Evolutionary conservation across 352 stramenopile genomes (phyloP), one percentile per base, ranked within the genome.

Genomic region (Pythium aristosporum): DNA sequence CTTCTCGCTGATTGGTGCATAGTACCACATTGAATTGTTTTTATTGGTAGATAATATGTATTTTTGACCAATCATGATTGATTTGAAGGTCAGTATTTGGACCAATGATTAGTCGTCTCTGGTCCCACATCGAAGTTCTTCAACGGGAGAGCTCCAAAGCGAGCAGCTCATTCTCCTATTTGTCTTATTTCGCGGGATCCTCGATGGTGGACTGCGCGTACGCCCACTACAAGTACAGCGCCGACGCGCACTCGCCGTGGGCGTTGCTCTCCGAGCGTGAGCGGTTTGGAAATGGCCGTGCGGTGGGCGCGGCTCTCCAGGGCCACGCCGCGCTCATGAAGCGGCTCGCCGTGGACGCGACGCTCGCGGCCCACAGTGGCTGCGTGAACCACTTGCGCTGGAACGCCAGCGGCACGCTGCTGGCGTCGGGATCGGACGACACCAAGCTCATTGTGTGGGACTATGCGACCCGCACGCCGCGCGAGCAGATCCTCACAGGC

Each of bases 371-470:
- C 20, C 85, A 94, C 58, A 25, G 50, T 3, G 88, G 85, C 13
- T 96, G 88, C 69, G 88, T 96, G 28, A 96, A 96, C 68, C 87
- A 90, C 54, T 60, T 96, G 53, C 74, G 83, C 28, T 96, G 88
- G 88, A 95, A 91, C 53, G 73, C 77, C 25, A 77, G 43, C 6
- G 88, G 88, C 5, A 75, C 68, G 16, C 42, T 91, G 20, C 60
- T 96, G 18, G 87, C 77, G 7, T 94, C 85, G 0, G 88, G 87
- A n/a, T 94, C 84, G 11, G 88, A 96, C 61, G 88, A 96, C 70
- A 87, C 77, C 32, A 75, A 79, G 2, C 70, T 96, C 37, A 68
- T 92, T 21, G 54, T 96, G 18, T 96, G 88, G 87, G 85, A 90
- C 57, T 94, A 94, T 65, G 67, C 70, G 41, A 75, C 75, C 28